Evolutionary conservation across 2,329 filamentous ascomycete species (phyloP), one percentile per base, ranked within the genome.

Genomic region (Aureobasidium sp.): DNA sequence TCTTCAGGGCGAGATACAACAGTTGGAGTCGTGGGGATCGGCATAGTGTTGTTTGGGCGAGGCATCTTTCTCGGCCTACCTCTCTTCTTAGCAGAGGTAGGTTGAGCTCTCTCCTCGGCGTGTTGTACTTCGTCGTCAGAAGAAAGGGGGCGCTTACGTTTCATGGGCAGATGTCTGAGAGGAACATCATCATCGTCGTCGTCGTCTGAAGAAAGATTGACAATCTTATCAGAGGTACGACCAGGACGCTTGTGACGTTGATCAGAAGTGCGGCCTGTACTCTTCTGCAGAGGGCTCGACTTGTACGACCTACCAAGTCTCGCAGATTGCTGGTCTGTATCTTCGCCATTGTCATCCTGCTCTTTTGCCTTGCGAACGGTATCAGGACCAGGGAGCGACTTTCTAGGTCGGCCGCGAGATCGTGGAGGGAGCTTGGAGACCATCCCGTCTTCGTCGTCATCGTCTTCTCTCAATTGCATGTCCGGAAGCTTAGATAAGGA

Each of bases 11-110:
- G 36, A 42, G 37, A 20, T 3, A 9, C 26, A 17, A 1, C 37
- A 42, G 37, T 37, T 20, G 51, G 37, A 42, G 51, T 55, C 37
- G 12, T 7, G 15, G 51, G 36, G 10, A 2, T 32, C 5, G 23
- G 23, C 20, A 36, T 23, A n/a, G 10, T 8, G 46, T 15, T 34
- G 3, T 27, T 32, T 32, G 17, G 32, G 15, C 20, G 32, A 39
- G 46, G 32, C 23, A 42, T 23, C 36, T 60, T 59, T 48, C 36
- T 34, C 7, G 64, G 47, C 12, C 57, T 46, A 36, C 61, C 63
- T 59, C 59, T 62, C 44, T 26, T 57, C 29, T 44, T 55, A 15
- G 26, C 51, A n/a, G 26, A 17, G 26, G 52, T 20, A 9, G 15
- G 27, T 44, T 32, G 36, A 13, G 17, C 34, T 17, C 10, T 32